A percentile compares a stretch with the other conserved stretches of the same genome.
These are phyloP conservation scores for Tephrocybe rancida DNA, from an alignment of 768 basidiomycete species.

Conservation along the genomic window DNA sequence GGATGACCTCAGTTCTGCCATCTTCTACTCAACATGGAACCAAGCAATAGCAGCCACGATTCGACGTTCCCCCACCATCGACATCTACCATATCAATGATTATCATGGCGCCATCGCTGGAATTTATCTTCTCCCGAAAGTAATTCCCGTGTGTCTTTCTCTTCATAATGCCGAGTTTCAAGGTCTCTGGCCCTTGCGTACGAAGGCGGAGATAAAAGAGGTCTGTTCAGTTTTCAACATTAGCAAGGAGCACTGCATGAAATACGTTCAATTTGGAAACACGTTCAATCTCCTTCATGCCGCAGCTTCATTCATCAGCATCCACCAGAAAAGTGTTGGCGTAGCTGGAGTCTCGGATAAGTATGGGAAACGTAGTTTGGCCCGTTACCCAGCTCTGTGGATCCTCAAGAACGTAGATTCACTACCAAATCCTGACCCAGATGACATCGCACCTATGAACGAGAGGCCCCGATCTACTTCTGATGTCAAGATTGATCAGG, in stretches of 20 bases:
- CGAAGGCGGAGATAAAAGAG: slow-evolving; percentile 98
- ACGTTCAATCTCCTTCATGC: slow-evolving; percentile 96
- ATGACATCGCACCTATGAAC: slow-evolving; percentile 90
- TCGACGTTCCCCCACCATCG: slow-evolving; percentile 81
- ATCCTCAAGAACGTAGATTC: slow-evolving; percentile 95
- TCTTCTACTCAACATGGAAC: slow-evolving; percentile 98
- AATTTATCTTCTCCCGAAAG: slow-evolving; percentile 89
- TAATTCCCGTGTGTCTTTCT: slow-evolving; percentile 87
- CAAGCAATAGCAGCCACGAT: slow-evolving; percentile 93
- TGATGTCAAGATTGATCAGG: slow-evolving; percentile 76
- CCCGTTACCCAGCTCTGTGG: slow-evolving; percentile 94
- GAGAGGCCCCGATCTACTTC: slow-evolving; percentile 70
- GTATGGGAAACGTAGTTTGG: slow-evolving; percentile 96
- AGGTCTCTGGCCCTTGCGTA: slow-evolving; percentile 92
- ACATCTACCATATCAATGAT: slow-evolving; percentile 95
- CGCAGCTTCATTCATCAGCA: slow-evolving; percentile 88
- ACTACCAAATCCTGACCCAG: slow-evolving; percentile 91
- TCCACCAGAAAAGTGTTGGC: slow-evolving; percentile 89
- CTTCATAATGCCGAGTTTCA: slow-evolving; percentile 98
- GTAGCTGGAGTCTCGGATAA: slow-evolving; percentile 98
- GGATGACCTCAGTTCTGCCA: slow-evolving; percentile 94
- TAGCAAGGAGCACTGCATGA: slow-evolving; percentile 92
- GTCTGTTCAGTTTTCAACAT: slow-evolving; percentile 98
- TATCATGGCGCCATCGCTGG: slow-evolving; percentile 94
- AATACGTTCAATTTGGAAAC: slow-evolving; percentile 97